These are phyloP conservation scores for Lactifluus volemus DNA, from an alignment of 768 basidiomycete genomes.

Conservation along the genomic window DNA sequence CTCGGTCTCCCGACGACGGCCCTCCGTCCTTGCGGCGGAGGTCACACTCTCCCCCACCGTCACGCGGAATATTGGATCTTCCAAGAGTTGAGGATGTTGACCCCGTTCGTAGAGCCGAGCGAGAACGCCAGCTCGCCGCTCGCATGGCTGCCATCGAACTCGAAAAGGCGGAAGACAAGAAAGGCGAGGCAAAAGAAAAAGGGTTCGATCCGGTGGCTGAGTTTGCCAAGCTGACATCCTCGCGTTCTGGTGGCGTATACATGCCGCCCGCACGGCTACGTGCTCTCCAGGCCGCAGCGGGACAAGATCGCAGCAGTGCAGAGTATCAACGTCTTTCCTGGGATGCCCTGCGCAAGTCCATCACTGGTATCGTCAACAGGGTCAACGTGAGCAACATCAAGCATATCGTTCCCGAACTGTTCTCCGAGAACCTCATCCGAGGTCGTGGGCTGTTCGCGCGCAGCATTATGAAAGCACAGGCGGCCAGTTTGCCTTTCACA, in stretches of 20 bases:
- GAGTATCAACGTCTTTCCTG: slow-evolving; percentile 95
- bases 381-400: slow-evolving; percentile 97
- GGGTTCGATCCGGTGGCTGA: slow-evolving; percentile 72
- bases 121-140: slow-evolving; percentile 72
- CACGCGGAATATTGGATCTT: slow-evolving; percentile 27
- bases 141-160: slow-evolving; percentile 62
- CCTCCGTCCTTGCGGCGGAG: slow-evolving; percentile 37
- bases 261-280: slow-evolving; percentile 91
- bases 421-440: slow-evolving; percentile 87
- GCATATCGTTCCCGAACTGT: slow-evolving; percentile 82
- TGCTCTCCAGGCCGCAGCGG: slow-evolving; percentile 79
- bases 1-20: slow-evolving; percentile 27
- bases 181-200: slow-evolving; percentile 29
- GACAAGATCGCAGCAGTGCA: slow-evolving; percentile 68
- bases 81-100: slow-evolving; percentile 64
- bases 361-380: slow-evolving; percentile 99
- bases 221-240: slow-evolving; percentile 75
- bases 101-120: slow-evolving; percentile 63
- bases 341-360: slow-evolving; percentile 95
- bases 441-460: slow-evolving; percentile 89
- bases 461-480: slow-evolving; percentile 97
- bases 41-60: slow-evolving; percentile 32
- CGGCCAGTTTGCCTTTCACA: slow-evolving; percentile 94
- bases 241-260: slow-evolving; percentile 90
- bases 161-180: slow-evolving; percentile 41